phyloP scores from a whole-genome alignment of 2,329 filamentous ascomycete species.

The Pseudogymnoascus sp. region DNA sequence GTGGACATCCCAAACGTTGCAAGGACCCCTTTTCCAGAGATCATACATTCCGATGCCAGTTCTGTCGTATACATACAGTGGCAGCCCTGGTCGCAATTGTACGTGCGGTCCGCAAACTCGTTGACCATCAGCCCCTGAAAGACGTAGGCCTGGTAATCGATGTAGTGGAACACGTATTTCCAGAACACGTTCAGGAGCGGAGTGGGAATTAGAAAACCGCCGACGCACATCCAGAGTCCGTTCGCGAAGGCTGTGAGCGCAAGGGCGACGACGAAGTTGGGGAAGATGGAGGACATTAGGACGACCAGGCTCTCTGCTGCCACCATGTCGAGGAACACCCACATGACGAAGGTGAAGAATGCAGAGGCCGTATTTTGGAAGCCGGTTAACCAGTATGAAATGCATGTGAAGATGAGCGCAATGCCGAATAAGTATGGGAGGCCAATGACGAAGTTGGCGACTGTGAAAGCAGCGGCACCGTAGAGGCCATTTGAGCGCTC shows the following conservation, averaged over 20 bases:
- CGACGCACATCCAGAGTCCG: conserved; percentile 81
- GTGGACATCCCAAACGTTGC: conserved; percentile 59
- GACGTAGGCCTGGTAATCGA: conserved; percentile 79
- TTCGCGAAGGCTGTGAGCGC: conserved; percentile 79
- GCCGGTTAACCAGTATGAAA: conserved; percentile 74
- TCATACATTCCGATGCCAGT: conserved; percentile 55
- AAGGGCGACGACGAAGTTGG: conserved; percentile 71
- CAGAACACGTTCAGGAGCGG: conserved; percentile 72
- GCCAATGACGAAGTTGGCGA: conserved; percentile 76
- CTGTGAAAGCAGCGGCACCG: conserved; percentile 60
- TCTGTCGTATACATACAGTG: conserved; percentile 62
- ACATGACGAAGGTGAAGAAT: conserved; percentile 74
- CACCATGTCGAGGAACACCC: conserved; percentile 76
- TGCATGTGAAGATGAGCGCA: conserved; percentile 61
- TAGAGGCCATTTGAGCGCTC: conserved; percentile 78
- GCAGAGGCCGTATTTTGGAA: conserved; percentile 55
- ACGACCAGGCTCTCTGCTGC: conserved; percentile 82
- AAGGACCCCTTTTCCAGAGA: conserved; percentile 63
- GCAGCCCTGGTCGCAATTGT: conserved; percentile 44
- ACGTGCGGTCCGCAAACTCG: conserved; percentile 63
- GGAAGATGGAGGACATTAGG: conserved; percentile 61
- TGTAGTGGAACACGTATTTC: conserved; percentile 81
- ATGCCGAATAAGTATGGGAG: conserved; percentile 73
- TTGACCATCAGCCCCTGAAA: conserved; percentile 93
- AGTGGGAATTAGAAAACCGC: conserved; percentile 70